phyloP scores from a whole-genome alignment of 2,329 filamentous ascomycete genomes.

The Talaromyces islandicus region DNA sequence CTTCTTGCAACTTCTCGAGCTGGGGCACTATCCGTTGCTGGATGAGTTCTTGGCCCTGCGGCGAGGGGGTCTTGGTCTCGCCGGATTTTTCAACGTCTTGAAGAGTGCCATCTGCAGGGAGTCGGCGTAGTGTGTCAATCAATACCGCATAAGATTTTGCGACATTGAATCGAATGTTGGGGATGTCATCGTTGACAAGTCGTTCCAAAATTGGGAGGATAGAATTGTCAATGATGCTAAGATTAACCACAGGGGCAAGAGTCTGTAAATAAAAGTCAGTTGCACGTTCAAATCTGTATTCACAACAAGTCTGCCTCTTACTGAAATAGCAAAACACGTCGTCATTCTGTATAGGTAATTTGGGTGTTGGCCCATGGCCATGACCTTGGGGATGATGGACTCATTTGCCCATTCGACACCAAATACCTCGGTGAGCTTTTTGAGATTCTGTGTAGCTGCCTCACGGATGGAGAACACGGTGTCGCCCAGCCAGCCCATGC shows the following conservation, averaged over 20 bases:
- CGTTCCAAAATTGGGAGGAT: conserved; percentile 95
- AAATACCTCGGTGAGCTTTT: conserved; percentile 98
- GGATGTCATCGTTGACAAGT: conserved; percentile 88
- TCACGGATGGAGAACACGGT: conserved; percentile 98
- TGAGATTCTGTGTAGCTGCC: conserved; percentile 92
- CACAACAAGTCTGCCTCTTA: conserved; percentile 48
- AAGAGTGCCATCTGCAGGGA: conserved; percentile 83
- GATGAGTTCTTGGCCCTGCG: conserved; percentile 71
- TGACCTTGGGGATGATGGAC: conserved; percentile 96
- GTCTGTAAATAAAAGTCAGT: conserved; percentile 51
- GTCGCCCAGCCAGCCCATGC: conserved; percentile 98
- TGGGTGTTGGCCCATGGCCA: conserved; percentile 95
- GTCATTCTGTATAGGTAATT: conserved; percentile 99
- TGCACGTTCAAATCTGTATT: conserved; percentile 7
- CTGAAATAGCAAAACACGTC: conserved; percentile 97
- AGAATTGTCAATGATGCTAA: conserved; percentile 86
- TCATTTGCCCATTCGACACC: conserved; percentile 96
- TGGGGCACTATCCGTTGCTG: conserved; percentile 81
- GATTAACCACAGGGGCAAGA: conserved; percentile 82
- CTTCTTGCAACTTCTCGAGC: conserved; percentile 90
- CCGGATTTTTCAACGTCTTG: conserved; percentile 77
- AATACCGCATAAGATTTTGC: conserved; percentile 93
- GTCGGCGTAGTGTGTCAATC: conserved; percentile 82
- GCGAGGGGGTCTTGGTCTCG: conserved; percentile 51
- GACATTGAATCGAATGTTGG: conserved; percentile 99